phyloP scores from a whole-genome alignment of 345 rosid genomes.

The Pugionium cornutum region DNA sequence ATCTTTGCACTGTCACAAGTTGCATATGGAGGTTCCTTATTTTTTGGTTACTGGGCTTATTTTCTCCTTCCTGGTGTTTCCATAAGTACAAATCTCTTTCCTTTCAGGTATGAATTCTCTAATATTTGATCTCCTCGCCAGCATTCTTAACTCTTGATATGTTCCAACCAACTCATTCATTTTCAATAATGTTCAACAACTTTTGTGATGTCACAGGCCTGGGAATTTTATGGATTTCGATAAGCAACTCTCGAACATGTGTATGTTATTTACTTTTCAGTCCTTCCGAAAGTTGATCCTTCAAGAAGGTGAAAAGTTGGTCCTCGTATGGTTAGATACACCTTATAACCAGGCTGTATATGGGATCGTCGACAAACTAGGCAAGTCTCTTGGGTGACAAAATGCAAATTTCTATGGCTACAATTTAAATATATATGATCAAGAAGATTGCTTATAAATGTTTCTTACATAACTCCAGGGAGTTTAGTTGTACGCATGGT shows the following conservation, averaged over 20 bases:
- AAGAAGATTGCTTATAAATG: conserved; percentile 10
- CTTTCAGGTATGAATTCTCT: conserved; percentile 67
- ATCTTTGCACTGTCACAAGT: conserved; percentile 74
- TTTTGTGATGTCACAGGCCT: conserved; percentile 49
- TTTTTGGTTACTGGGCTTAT: conserved; percentile 87
- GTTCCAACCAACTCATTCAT: neutral
- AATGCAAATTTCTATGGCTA: neutral
- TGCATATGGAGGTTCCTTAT: conserved; percentile 76
- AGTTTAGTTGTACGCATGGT: conserved; percentile 94
- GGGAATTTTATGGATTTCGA: conserved; percentile 57
- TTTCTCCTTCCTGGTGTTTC: conserved; percentile 56
- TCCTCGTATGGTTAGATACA: conserved; percentile 95
- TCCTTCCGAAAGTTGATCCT: conserved; percentile 85
- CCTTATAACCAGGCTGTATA: conserved; percentile 96
- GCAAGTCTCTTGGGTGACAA: conserved; percentile 39
- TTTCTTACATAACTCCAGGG: conserved; percentile 49
- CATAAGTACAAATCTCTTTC: conserved; percentile 60
- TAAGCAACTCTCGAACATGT: conserved; percentile 78
- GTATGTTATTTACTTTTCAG: conserved; percentile 77
- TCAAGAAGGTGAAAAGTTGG: conserved; percentile 95
- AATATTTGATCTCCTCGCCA: conserved; percentile 1
- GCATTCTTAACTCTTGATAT: conserved; percentile 13
- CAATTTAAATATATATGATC: neutral
- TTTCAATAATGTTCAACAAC: conserved; percentile 16
- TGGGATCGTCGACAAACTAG: conserved; percentile 92